phyloP scores from a whole-genome alignment of 2,329 filamentous ascomycete species.

The Akanthomyces lecanii region DNA sequence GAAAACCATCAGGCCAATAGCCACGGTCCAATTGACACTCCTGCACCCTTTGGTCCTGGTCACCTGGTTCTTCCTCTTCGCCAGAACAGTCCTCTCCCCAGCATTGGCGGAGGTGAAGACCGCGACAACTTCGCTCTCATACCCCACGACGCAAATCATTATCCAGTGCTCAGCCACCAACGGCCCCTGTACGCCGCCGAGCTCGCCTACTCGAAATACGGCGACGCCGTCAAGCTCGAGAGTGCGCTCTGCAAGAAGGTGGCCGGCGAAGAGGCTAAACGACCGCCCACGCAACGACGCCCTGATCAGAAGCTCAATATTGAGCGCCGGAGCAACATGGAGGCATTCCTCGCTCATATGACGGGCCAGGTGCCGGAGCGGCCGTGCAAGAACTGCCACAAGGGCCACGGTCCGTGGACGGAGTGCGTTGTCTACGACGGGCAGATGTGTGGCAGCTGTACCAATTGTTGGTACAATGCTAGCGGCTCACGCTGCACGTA shows the following conservation, averaged over 20 bases:
- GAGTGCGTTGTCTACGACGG: slow-evolving; percentile 56
- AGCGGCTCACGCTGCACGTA: slow-evolving; percentile 57
- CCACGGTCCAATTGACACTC: slow-evolving; percentile 10
- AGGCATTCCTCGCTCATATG: slow-evolving; percentile 55
- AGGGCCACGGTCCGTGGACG: slow-evolving; percentile 57
- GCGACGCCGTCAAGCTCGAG: slow-evolving; percentile 44
- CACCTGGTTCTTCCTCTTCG: background rate
- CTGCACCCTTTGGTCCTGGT: background rate
- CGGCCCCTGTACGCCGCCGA: slow-evolving; percentile 38
- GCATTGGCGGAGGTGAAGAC: background rate
- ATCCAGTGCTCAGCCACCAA: background rate
- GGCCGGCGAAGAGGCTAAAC: slow-evolving; percentile 44
- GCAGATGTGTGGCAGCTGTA: slow-evolving; percentile 58
- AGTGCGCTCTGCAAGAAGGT: slow-evolving; percentile 53
- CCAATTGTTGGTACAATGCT: slow-evolving; percentile 62
- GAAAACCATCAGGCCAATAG: slow-evolving; percentile 17
- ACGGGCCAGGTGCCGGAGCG: slow-evolving; percentile 44
- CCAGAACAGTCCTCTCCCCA: background rate
- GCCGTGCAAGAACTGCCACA: slow-evolving; percentile 58
- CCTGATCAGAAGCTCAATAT: slow-evolving; percentile 53
- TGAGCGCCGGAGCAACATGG: slow-evolving; percentile 54
- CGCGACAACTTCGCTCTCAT: background rate
- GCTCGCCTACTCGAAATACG: slow-evolving; percentile 45
- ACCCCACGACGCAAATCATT: background rate
- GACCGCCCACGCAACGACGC: slow-evolving; percentile 49